Conservation (phyloP, 805 yeast species). For the Candida sphagnicola region DNA sequence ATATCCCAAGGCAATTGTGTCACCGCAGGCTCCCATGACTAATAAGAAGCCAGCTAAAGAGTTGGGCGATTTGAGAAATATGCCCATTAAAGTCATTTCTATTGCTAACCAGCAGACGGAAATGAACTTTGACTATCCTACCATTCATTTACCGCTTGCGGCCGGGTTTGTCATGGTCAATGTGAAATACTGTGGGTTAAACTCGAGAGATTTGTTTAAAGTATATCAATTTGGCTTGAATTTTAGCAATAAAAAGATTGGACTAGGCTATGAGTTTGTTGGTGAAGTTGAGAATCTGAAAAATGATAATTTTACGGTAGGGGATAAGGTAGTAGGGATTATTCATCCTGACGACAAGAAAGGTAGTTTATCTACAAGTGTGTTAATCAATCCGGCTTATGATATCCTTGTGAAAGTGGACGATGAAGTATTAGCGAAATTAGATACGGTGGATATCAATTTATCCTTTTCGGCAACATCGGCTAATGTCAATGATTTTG, state of each 20-base stretch:
- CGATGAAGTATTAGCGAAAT: slow-evolving; percentile 16
- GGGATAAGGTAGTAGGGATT: slow-evolving; percentile 65
- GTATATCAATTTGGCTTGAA: slow-evolving; percentile 51
- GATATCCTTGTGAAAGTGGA: slow-evolving; percentile 37
- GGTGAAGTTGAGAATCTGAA: slow-evolving; percentile 62
- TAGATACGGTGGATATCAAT: slow-evolving; percentile 20
- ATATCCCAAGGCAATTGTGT: slow-evolving; percentile 26
- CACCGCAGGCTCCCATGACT: background rate
- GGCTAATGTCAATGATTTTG: slow-evolving; percentile 10
- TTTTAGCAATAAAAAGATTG: slow-evolving; percentile 50
- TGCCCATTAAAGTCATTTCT: slow-evolving; percentile 49
- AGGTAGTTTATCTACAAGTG: slow-evolving; percentile 58
- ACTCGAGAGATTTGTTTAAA: slow-evolving; percentile 63
- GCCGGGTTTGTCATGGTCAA: slow-evolving; percentile 51
- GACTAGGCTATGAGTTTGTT: slow-evolving; percentile 67
- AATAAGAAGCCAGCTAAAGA: slow-evolving; percentile 6
- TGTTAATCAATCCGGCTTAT: slow-evolving; percentile 48
- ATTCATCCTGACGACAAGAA: slow-evolving; percentile 47
- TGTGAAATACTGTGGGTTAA: slow-evolving; percentile 55
- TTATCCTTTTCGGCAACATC: slow-evolving; percentile 13
- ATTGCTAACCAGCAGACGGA: slow-evolving; percentile 39
- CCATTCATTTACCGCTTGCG: slow-evolving; percentile 46
- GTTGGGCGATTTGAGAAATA: slow-evolving; percentile 45
- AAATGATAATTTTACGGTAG: slow-evolving; percentile 40
- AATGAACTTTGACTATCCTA: slow-evolving; percentile 52